phyloP scores from a whole-genome alignment of 768 basidiomycete species.

The Tricholoma sp. region DNA sequence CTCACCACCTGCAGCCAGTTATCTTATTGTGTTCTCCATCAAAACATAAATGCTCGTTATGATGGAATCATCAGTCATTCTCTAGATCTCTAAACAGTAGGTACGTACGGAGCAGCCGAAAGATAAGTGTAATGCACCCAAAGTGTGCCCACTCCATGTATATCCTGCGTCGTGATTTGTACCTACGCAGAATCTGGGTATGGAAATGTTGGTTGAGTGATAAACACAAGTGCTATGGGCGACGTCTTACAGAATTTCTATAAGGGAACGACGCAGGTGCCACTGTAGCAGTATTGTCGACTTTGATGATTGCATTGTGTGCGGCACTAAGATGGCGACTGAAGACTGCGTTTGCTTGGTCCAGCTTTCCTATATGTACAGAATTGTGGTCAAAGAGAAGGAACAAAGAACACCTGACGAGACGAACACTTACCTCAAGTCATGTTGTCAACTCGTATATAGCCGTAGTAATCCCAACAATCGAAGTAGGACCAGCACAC shows the following conservation, averaged over 20 bases:
- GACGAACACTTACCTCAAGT: constrained; percentile 25
- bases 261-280: constrained; percentile 33
- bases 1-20: too few relatives aligned
- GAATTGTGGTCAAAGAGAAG: background rate
- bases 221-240: background rate
- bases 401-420: too few relatives aligned
- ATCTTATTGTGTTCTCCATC: too few relatives aligned
- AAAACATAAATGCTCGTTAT: too few relatives aligned
- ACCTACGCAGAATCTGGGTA: constrained; percentile 22
- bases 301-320: constrained; percentile 63
- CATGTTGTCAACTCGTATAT: constrained; percentile 41
- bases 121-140: constrained; percentile 43
- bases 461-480: constrained; percentile 45
- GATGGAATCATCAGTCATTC: too few relatives aligned
- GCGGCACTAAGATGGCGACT: constrained; percentile 42
- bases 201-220: background rate
- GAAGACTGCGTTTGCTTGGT: constrained; percentile 28
- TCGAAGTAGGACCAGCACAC: constrained; percentile 42
- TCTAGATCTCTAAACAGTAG: too few relatives aligned
- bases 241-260: constrained; percentile 49
- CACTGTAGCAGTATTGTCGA: constrained; percentile 63
- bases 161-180: constrained; percentile 36
- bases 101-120: constrained; percentile 50
- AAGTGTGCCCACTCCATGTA: constrained; percentile 35
- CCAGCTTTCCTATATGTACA: constrained; percentile 29